Percentiles rank a stretch among this genome's conserved stretches.
These are phyloP conservation scores for Fomitopsis betulina DNA, from an alignment of 1,284 basidiomycete genomes.

Conservation along the genomic window DNA sequence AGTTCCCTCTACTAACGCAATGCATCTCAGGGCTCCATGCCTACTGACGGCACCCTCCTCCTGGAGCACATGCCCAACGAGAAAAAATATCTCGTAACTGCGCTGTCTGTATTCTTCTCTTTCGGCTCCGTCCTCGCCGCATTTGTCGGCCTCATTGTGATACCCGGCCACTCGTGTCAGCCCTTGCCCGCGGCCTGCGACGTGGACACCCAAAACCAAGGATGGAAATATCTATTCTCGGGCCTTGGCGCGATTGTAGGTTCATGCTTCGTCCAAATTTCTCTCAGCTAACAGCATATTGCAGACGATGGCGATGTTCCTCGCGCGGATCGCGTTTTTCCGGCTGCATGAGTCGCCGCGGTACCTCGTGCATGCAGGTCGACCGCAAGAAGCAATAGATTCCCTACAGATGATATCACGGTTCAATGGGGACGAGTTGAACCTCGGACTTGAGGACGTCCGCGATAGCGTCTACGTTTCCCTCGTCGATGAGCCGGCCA, in stretches of 20 bases:
- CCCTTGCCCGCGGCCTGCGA: constrained; percentile 49
- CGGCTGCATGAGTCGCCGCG: constrained; percentile 90
- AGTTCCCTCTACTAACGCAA: background rate
- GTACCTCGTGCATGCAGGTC: constrained; percentile 82
- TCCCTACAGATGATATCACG: constrained; percentile 78
- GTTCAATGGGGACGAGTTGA: constrained; percentile 75
- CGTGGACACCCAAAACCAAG: constrained; percentile 65
- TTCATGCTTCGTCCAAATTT: constrained; percentile 11
- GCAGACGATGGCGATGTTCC: constrained; percentile 84
- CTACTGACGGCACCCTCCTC: constrained; percentile 92
- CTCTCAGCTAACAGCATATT: background rate
- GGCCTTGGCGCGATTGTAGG: constrained; percentile 69
- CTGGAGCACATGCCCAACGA: constrained; percentile 91
- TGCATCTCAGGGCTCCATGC: constrained; percentile 78
- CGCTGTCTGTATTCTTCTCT: constrained; percentile 95
- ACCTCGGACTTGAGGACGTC: constrained; percentile 73
- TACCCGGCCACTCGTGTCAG: constrained; percentile 76
- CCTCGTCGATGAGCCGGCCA: background rate
- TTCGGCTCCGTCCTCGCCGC: constrained; percentile 85
- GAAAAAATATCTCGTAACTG: constrained; percentile 91
- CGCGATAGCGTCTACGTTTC: constrained; percentile 2
- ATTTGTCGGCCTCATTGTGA: constrained; percentile 69
- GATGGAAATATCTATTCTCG: constrained; percentile 84
- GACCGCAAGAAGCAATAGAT: constrained; percentile 77
- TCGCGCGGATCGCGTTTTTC: constrained; percentile 86